These are phyloP conservation scores for Herpetomonas tarakana DNA, from an alignment of 208 protist genomes.

Conservation along the genomic window DNA sequence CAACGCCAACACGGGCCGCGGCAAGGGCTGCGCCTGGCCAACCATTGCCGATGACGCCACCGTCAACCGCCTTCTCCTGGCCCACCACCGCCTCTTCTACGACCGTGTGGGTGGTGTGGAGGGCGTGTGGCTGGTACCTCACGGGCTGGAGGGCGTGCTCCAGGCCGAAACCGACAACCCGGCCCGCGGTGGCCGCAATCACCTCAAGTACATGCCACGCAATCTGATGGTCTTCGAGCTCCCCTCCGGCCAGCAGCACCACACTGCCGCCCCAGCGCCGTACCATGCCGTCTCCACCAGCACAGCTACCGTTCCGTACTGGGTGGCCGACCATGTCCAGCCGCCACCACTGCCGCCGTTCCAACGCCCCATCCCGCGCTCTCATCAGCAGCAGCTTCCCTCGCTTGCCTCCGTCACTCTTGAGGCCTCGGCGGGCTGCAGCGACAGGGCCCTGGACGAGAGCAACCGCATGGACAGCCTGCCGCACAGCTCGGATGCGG, in stretches of 20 bases:
- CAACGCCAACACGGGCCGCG: slow-evolving; percentile 42
- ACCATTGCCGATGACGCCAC: slow-evolving; percentile 34
- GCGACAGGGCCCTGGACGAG: background rate
- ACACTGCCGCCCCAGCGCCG: background rate
- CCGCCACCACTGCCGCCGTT: background rate
- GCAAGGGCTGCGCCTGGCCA: slow-evolving; percentile 79
- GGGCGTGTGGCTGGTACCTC: slow-evolving; percentile 52
- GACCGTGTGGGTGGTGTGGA: slow-evolving; percentile 50
- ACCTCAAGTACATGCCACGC: slow-evolving; percentile 66
- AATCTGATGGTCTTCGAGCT: slow-evolving; percentile 59
- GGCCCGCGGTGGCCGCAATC: slow-evolving; percentile 13
- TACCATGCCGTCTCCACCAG: background rate
- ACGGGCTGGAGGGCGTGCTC: slow-evolving; percentile 20
- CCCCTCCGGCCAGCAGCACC: slow-evolving; percentile 9
- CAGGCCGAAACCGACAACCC: slow-evolving; percentile 22
- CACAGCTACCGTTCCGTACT: background rate
- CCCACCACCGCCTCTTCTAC: slow-evolving; percentile 72
- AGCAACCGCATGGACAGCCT: background rate
- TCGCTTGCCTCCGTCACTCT: slow-evolving; percentile 1
- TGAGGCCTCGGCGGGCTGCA: background rate
- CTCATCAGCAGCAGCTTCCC: background rate
- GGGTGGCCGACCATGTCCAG: too few relatives aligned
- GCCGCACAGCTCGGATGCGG: background rate
- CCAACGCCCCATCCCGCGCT: background rate
- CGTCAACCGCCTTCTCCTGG: slow-evolving; percentile 30